Percentiles rank a stretch among this genome's conserved stretches.
phyloP scores from a whole-genome alignment of 768 basidiomycete genomes.

The Naganishia kalamii region DNA sequence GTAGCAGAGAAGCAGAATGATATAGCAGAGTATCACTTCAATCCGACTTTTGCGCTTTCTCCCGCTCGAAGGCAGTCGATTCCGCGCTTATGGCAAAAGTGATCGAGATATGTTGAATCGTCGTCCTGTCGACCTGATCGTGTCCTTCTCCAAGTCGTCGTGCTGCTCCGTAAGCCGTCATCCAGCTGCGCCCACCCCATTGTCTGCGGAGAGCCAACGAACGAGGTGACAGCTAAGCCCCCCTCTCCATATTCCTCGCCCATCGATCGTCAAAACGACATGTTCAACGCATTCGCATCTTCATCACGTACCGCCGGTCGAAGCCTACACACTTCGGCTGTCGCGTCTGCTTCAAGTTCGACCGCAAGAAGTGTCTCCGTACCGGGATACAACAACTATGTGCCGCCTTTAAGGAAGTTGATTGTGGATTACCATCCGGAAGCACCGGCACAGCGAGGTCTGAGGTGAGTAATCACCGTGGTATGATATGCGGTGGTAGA shows the following conservation, averaged over 20 bases:
- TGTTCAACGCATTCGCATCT: slow-evolving; percentile 11
- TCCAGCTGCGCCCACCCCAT: not conserved
- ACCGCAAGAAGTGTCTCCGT: slow-evolving; percentile 29
- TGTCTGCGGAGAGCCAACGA: no score
- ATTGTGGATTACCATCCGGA: slow-evolving; percentile 42
- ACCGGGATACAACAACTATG: slow-evolving; percentile 41
- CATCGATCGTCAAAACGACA: no score
- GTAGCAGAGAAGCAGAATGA: not conserved
- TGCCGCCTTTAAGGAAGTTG: slow-evolving; percentile 40
- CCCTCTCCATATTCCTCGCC: no score
- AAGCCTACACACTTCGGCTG: not conserved
- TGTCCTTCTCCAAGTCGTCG: not conserved
- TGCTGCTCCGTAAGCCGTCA: no score
- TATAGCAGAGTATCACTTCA: not conserved
- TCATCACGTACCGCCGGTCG: slow-evolving; percentile 3
- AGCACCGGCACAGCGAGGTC: slow-evolving; percentile 35
- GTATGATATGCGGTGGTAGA: not conserved
- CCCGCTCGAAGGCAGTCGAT: not conserved
- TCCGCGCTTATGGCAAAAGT: slow-evolving; percentile 14
- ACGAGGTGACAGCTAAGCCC: no score
- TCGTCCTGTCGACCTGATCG: not conserved
- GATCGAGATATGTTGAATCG: slow-evolving; percentile 4
- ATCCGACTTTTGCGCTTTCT: slow-evolving; percentile 14
- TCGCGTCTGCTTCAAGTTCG: slow-evolving; percentile 1
- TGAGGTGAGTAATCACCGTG: slow-evolving; percentile 30